Evolutionary conservation across 495 filamentous ascomycete genomes (phyloP).

Genomic region (Chaetomidium leptoderma): DNA sequence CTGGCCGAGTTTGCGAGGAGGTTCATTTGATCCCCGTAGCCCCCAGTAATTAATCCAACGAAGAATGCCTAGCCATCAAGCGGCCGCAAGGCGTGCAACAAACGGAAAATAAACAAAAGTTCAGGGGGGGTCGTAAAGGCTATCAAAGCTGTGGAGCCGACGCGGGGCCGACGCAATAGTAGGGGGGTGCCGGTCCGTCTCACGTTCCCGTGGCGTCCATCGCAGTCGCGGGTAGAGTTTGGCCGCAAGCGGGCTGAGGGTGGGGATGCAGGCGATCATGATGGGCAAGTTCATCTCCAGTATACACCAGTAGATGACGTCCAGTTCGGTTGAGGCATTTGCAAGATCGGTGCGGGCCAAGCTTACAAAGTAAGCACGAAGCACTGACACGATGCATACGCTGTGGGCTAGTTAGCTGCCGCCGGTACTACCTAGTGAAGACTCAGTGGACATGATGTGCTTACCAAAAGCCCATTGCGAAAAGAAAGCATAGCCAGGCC

Average conservation of each 20-base stretch:
- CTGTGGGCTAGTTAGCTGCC: conserved; percentile 1
- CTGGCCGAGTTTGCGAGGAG: conserved; percentile 5
- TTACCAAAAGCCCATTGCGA: conserved; percentile 25
- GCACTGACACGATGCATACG: conserved; percentile 30
- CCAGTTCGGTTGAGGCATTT: background rate
- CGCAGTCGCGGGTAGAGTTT: conserved; percentile 6
- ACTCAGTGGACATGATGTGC: conserved; percentile 4
- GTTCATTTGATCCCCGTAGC: background rate
- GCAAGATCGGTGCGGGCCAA: conserved; percentile 22
- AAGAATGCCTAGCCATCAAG: too few relatives aligned
- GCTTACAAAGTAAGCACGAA: conserved; percentile 21
- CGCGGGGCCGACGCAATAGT: background rate
- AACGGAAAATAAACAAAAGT: too few relatives aligned
- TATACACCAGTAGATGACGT: conserved; percentile 28
- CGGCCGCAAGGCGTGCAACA: too few relatives aligned
- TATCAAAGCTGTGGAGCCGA: background rate
- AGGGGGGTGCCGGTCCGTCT: background rate
- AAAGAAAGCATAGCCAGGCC: conserved; percentile 17
- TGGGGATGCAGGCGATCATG: conserved; percentile 31
- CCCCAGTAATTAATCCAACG: background rate
- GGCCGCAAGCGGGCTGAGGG: conserved; percentile 26
- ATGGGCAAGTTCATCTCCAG: conserved; percentile 33
- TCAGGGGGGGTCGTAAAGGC: background rate
- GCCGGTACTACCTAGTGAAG: background rate
- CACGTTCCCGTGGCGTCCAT: background rate